These are phyloP conservation scores for Leccinum subgranulosum DNA, from an alignment of 768 basidiomycete genomes.

Conservation along the genomic window DNA sequence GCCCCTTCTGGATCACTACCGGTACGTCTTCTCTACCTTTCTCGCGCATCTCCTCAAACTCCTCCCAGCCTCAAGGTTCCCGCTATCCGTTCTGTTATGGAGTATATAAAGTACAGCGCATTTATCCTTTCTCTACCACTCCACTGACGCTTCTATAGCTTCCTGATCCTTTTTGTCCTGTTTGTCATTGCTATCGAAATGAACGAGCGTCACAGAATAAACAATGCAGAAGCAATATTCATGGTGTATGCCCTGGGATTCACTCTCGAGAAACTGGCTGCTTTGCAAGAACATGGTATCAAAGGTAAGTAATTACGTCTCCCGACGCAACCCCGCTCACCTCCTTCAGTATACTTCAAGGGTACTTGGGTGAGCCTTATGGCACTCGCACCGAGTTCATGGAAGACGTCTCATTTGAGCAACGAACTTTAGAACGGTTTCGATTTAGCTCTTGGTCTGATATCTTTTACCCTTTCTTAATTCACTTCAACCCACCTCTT, in stretches of 20 bases:
- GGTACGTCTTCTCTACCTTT: constrained; percentile 44
- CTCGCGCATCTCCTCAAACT: neutral
- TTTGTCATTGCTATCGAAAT: constrained; percentile 81
- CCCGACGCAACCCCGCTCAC: constrained; percentile 2
- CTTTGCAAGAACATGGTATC: constrained; percentile 95
- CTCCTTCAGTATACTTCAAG: constrained; percentile 66
- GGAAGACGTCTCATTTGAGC: constrained; percentile 15
- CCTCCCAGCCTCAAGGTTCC: constrained; percentile 80
- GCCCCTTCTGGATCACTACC: constrained; percentile 92
- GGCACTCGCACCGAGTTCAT: constrained; percentile 8
- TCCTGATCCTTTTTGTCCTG: constrained; percentile 74
- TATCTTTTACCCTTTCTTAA: neutral
- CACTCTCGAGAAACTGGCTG: constrained; percentile 86
- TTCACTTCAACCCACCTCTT: constrained; percentile 1
- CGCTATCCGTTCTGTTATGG: constrained; percentile 83
- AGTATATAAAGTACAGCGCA: constrained; percentile 71
- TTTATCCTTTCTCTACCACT: neutral
- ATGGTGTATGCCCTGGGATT: constrained; percentile 82
- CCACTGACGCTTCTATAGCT: constrained; percentile 38
- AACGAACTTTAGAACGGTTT: constrained; percentile 70
- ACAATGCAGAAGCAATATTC: constrained; percentile 66
- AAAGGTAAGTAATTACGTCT: constrained; percentile 48
- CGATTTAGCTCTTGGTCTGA: constrained; percentile 81
- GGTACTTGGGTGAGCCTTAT: constrained; percentile 68
- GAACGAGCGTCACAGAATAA: constrained; percentile 58